Evolutionary conservation across 2,329 filamentous ascomycete genomes (phyloP).

Genomic region (Fonsecaea pedrosoi): DNA sequence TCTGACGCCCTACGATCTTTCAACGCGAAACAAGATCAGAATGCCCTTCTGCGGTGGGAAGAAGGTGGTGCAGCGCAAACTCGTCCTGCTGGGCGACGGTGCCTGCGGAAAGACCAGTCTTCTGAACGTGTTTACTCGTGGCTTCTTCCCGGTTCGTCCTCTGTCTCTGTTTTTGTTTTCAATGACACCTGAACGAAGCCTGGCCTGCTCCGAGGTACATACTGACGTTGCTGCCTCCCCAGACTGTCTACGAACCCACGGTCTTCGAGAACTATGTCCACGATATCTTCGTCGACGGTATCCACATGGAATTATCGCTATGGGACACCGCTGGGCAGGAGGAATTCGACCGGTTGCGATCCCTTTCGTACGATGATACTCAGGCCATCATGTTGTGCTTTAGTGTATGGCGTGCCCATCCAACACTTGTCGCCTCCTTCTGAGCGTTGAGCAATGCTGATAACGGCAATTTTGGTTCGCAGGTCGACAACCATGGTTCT

Average conservation of each 20-base stretch:
- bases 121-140: slow-evolving; percentile 91
- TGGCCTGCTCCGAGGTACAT: slow-evolving; percentile 55
- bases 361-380: slow-evolving; percentile 96
- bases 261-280: slow-evolving; percentile 92
- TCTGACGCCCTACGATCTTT: not conserved
- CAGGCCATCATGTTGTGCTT: slow-evolving; percentile 99
- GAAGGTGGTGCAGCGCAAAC: slow-evolving; percentile 93
- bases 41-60: slow-evolving; percentile 71
- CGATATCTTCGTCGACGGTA: slow-evolving; percentile 97
- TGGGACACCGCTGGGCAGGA: slow-evolving; percentile 99
- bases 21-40: slow-evolving; percentile 7
- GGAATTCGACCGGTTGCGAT: slow-evolving; percentile 96
- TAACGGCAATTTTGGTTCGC: slow-evolving; percentile 12
- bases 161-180: slow-evolving; percentile 1
- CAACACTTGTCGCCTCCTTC: not conserved
- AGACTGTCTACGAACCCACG: slow-evolving; percentile 41
- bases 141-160: slow-evolving; percentile 82
- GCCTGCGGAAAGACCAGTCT: slow-evolving; percentile 78
- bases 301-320: slow-evolving; percentile 94
- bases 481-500: slow-evolving; percentile 91
- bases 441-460: not conserved
- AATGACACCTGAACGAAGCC: not conserved
- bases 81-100: slow-evolving; percentile 80
- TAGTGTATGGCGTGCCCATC: slow-evolving; percentile 60
- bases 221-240: slow-evolving; percentile 69